Evolutionary conservation across 2,329 filamentous ascomycete species (phyloP).

Genomic region (Lomentospora prolificans): DNA sequence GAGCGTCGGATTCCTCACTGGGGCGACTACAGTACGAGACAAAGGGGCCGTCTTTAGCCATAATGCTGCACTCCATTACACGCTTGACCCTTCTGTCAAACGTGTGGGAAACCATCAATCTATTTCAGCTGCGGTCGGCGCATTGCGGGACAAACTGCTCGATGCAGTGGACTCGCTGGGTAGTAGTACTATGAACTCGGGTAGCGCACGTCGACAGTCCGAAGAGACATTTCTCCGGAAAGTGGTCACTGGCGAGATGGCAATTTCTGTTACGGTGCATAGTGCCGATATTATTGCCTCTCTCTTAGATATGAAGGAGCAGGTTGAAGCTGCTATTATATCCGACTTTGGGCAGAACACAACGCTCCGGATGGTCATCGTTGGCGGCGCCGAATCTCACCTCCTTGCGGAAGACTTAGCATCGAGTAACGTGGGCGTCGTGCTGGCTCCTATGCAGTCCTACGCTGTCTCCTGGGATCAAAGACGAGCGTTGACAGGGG

Average conservation of each 20-base stretch:
- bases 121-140: conserved; percentile 43
- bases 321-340: conserved; percentile 34
- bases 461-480: conserved; percentile 49
- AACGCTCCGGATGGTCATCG: conserved; percentile 41
- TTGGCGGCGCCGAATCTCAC: conserved; percentile 54
- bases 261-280: conserved; percentile 49
- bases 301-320: conserved; percentile 46
- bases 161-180: conserved; percentile 29
- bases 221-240: conserved; percentile 40
- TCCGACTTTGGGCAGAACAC: conserved; percentile 2
- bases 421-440: conserved; percentile 44
- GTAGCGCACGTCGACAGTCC: conserved; percentile 29
- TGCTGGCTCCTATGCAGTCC: conserved; percentile 49
- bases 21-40: conserved; percentile 34
- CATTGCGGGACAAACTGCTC: conserved; percentile 43
- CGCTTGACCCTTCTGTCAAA: conserved; percentile 38
- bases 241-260: conserved; percentile 42
- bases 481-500: conserved; percentile 51
- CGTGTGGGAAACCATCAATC: conserved; percentile 30
- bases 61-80: conserved; percentile 50
- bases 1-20: conserved; percentile 48
- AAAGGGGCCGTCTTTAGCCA: conserved; percentile 40
- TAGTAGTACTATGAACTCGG: conserved; percentile 20
- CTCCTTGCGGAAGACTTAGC: conserved; percentile 50
- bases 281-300: conserved; percentile 56